Conservation (phyloP, 139 green algal species). For the Monoraphidium neglectum region DNA sequence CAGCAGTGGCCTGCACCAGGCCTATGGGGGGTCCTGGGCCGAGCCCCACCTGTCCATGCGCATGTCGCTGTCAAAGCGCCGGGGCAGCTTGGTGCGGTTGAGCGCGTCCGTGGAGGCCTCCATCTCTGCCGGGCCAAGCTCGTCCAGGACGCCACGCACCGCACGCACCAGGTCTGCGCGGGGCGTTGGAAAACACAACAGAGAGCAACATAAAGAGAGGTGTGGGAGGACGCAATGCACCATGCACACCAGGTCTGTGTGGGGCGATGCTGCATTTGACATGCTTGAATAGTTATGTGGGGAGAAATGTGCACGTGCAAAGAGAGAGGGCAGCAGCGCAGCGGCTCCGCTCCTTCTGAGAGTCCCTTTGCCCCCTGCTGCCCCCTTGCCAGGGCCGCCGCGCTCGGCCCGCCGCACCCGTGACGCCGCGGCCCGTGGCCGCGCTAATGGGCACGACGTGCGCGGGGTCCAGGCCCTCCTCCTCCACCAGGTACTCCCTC, state of each 20-base stretch:
- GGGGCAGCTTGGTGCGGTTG: slow-evolving; percentile 53
- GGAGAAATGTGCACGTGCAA: no score
- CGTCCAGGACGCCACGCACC: slow-evolving; percentile 64
- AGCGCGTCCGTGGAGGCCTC: slow-evolving; percentile 55
- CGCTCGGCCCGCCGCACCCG: not conserved
- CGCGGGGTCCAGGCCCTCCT: slow-evolving; percentile 35
- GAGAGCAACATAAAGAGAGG: no score
- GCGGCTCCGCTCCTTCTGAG: no score
- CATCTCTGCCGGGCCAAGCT: slow-evolving; percentile 41
- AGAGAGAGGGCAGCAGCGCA: no score
- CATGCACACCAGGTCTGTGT: no score
- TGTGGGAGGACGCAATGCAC: no score
- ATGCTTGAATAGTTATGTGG: no score
- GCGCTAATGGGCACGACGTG: slow-evolving; percentile 66
- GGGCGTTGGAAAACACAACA: not conserved
- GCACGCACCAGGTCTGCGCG: slow-evolving; percentile 55
- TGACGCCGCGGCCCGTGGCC: slow-evolving; percentile 55
- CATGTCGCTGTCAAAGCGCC: slow-evolving; percentile 15
- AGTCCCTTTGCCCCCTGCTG: no score
- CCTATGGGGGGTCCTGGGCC: no score
- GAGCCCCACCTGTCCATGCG: slow-evolving; percentile 68
- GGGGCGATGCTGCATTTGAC: no score
- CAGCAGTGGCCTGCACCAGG: no score
- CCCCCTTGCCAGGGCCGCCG: no score
- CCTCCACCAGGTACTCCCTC: slow-evolving; percentile 54